phyloP scores from a whole-genome alignment of 2,329 filamentous ascomycete genomes.

The Beauveria sp. region DNA sequence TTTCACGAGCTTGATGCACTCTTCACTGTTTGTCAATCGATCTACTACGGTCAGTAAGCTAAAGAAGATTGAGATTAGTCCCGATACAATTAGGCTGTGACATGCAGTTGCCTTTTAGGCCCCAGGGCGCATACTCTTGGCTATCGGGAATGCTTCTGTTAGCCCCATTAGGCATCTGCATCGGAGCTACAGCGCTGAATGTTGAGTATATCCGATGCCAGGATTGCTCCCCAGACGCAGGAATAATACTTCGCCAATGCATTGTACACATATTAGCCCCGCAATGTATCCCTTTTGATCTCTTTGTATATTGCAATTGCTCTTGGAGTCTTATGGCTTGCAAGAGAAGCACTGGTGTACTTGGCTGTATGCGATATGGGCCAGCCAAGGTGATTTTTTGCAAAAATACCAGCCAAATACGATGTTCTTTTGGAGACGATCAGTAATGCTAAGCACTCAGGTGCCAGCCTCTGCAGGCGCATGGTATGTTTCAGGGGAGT shows the following conservation, averaged over 20 bases:
- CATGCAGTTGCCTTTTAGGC: not conserved
- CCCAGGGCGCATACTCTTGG: not conserved
- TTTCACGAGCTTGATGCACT: not conserved
- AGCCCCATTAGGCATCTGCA: not conserved
- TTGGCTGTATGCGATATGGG: no score
- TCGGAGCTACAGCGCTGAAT: not conserved
- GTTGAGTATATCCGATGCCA: not conserved
- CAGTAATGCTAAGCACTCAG: no score
- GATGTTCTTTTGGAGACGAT: no score
- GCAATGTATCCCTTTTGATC: no score
- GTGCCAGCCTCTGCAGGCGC: no score
- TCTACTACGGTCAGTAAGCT: not conserved
- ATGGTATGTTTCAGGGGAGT: no score
- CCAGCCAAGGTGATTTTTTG: no score
- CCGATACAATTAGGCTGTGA: not conserved
- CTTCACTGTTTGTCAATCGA: not conserved
- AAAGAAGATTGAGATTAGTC: not conserved
- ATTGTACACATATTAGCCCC: no score
- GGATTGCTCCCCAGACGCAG: conserved; percentile 1
- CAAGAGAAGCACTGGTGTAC: no score
- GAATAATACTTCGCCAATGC: not conserved
- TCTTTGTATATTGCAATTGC: not conserved
- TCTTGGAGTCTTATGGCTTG: no score
- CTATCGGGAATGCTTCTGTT: not conserved
- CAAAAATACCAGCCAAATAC: no score